A percentile compares a stretch with the other conserved stretches of the same genome.
These are phyloP conservation scores for Tothia fuscella DNA, from an alignment of 2,329 filamentous ascomycete species.

Conservation along the genomic window DNA sequence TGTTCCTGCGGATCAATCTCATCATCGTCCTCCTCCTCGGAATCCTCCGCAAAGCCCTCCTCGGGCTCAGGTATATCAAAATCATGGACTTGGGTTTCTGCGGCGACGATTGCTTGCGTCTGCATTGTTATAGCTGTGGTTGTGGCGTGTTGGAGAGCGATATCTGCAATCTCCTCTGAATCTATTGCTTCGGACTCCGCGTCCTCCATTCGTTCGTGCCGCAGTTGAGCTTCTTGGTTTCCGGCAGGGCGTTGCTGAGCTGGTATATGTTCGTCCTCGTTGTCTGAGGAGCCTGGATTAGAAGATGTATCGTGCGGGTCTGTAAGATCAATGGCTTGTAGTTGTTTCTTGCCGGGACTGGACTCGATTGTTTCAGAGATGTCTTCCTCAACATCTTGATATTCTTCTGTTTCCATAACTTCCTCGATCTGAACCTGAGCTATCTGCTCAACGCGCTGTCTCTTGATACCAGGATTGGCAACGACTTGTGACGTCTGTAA, in stretches of 20 bases:
- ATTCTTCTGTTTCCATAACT: not conserved
- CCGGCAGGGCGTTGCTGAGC: no score
- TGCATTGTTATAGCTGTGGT: not conserved
- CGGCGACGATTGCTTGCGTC: constrained; percentile 5
- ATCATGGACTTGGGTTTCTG: constrained; percentile 1
- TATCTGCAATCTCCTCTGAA: no score
- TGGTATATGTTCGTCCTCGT: no score
- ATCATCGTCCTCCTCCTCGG: not conserved
- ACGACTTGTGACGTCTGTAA: not conserved
- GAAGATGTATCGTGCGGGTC: no score
- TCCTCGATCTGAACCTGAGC: not conserved
- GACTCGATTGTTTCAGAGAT: not conserved
- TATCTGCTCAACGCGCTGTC: not conserved
- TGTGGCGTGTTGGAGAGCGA: no score
- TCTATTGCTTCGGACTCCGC: no score
- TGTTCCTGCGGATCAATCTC: not conserved
- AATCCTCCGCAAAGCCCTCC: not conserved
- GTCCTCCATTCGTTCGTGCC: no score
- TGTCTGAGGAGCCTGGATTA: no score
- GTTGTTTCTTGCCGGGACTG: no score
- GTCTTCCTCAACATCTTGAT: not conserved
- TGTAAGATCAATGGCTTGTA: no score
- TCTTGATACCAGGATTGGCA: not conserved
- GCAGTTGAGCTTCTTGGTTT: no score
- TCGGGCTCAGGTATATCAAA: constrained; percentile 6